Base-by-base conservation (phyloP, 164 flowering plant genomes). In the Pachysandra terminalis region DNA sequence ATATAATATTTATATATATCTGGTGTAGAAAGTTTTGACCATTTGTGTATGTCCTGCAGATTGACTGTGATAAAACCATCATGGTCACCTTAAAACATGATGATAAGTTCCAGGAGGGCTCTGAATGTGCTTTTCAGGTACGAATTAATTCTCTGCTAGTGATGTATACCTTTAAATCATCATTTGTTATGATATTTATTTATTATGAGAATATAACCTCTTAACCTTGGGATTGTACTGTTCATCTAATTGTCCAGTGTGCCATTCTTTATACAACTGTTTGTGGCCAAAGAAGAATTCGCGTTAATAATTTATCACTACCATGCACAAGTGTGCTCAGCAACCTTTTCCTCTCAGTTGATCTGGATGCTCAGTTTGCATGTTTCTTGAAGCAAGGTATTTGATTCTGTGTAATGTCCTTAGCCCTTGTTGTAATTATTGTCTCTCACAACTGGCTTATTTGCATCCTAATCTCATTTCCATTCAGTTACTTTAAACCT, bases 261-360 rank as follows among this genome's bases (percentile, higher is more conserved):
- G 99, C 99, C n/a, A 95, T 96, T 81, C 92, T 96, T 41, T 96
- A 96, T 79, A 96, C 99, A 64, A 96, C 98, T 52, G 77, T 90
- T 16, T 86, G 85, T 79, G 99, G 99, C 55, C 91, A 96, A 87
- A 84, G 99, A 89, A 89, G 98, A 80, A 96, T 96, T 63, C 87
- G 99, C 19, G 90, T 96, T 68, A 80, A 82, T 52, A 93, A 87
- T 41, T 80, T 96, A 54, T 96, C 99, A 40, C 83, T 96, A 68
- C 86, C 97, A 9, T 90, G 96, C 81, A 89, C 99, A 45, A 83
- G 80, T 68, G 81, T 82, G 74, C 81, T 96, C 22, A 88, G 90
- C 71, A 87, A 87, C 77, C 78, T 96, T 52, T 96, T 93, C 67
- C 97, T 97, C 17, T 41, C 92, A 32, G 99, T 98, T 70, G 99